A percentile compares a stretch with the other conserved stretches of the same genome.
Conservation (phyloP, 2,329 filamentous ascomycete species). For the Orbilia javanica region DNA sequence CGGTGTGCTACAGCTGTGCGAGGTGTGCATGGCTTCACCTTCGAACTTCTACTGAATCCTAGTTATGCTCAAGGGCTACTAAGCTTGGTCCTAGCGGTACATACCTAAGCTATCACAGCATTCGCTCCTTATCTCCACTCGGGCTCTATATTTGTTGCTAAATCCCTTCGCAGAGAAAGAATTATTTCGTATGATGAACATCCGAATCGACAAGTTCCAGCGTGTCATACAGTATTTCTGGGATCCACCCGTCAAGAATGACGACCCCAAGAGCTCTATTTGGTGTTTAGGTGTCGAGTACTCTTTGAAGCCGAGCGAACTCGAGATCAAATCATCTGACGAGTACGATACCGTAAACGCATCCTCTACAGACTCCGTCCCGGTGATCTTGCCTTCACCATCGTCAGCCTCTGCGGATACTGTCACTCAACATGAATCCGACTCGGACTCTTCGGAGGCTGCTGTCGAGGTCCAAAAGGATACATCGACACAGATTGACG, state of each 20-base stretch:
- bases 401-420: slow-evolving; percentile 30
- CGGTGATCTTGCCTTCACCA: slow-evolving; percentile 38
- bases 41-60: background rate
- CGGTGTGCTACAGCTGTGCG: too few relatives aligned
- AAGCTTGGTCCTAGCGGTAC: slow-evolving; percentile 5
- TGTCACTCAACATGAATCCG: slow-evolving; percentile 35
- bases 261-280: slow-evolving; percentile 61
- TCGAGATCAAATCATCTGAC: slow-evolving; percentile 44
- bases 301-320: slow-evolving; percentile 49
- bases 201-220: slow-evolving; percentile 61
- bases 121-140: background rate
- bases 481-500: slow-evolving; percentile 50
- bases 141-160: background rate
- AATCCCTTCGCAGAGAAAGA: background rate
- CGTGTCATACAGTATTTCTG: slow-evolving; percentile 62
- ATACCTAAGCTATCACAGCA: background rate
- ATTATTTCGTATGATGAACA: slow-evolving; percentile 37
- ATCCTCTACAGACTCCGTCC: slow-evolving; percentile 55
- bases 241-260: slow-evolving; percentile 62
- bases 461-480: slow-evolving; percentile 48
- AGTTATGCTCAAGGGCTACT: background rate
- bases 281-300: slow-evolving; percentile 63
- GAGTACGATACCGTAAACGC: slow-evolving; percentile 55
- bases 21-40: slow-evolving; percentile 31
- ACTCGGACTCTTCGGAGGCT: slow-evolving; percentile 46